Base-by-base conservation (phyloP, 2,329 filamentous ascomycete species). In the Didymella lethalis region DNA sequence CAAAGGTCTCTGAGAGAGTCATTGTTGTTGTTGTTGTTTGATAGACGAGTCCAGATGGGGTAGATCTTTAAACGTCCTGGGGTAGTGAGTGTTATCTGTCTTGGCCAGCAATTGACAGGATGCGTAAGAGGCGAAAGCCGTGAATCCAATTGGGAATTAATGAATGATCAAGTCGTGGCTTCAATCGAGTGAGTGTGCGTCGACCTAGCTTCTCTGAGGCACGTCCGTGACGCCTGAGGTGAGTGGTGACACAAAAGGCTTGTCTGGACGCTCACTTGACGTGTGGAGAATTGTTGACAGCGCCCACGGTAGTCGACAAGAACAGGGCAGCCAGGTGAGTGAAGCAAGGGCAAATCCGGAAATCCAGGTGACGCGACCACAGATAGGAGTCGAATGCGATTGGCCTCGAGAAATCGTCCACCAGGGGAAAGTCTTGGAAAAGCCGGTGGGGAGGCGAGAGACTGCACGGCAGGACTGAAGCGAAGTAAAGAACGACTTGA, bases 91-190 rank as follows among this genome's bases (percentile, higher is more conserved):
- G 68, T 54, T 68, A 66, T 73, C 72, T 75, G 73, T 68, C 70
- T 74, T 76, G 74, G 62, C 74, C 74, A 75, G 74, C 74, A 76
- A 75, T 62, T 68, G 68, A 75, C 74, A 75, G 73, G 73, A 11
- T 61, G 47, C 66, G 64, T 62, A 61, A 54, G 55, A 59, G 61
- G 66, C 50, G 60, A 64, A 54, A 60, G 62, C 62, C 63, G 64
- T 48, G 29, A 45, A n/a, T 47, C 48, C 53, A 34, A 47, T 28
- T 28, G 26, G 31, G 18, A 55, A 46, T 29, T 50, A 59, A 47
- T 59, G 50, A 54, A 52, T 53, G 56, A 31, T 49, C 56, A 55
- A 50, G 54, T 53, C 43, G 58, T 61, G 28, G 46, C 62, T 58
- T 48, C 40, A 61, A 64, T 59, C 29, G 56, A 45, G 54, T 25